Evolutionary conservation across 208 protist species (phyloP).

Genomic region (Leptomonas pyrrhocoris): DNA sequence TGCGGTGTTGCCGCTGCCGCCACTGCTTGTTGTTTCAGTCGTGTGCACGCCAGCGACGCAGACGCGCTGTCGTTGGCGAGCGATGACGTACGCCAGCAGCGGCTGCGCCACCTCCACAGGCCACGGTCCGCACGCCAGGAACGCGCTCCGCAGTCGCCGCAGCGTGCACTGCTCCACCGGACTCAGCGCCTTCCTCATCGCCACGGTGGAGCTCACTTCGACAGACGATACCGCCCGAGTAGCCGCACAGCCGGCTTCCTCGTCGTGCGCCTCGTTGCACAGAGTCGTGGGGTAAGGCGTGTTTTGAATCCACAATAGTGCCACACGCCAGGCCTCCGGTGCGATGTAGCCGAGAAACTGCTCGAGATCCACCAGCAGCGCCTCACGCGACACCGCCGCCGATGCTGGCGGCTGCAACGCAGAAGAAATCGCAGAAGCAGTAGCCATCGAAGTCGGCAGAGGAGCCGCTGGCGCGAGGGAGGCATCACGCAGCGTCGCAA

Average conservation of each 20-base stretch:
- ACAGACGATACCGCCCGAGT: too few species aligned
- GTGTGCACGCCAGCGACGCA: too few species aligned
- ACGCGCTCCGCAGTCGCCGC: conserved; percentile 16
- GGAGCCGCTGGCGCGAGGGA: not conserved
- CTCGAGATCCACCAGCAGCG: conserved; percentile 8
- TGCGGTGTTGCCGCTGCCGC: not conserved
- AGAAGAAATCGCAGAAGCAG: not conserved
- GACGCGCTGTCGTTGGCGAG: not conserved
- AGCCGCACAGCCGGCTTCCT: too few species aligned
- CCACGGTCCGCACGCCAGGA: conserved; percentile 33
- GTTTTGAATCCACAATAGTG: conserved; percentile 5
- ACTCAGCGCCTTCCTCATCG: not conserved
- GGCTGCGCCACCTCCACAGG: conserved; percentile 5
- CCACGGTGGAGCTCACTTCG: too few species aligned
- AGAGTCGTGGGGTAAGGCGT: conserved; percentile 18
- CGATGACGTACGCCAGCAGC: conserved; percentile 23
- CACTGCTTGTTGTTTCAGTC: too few species aligned
- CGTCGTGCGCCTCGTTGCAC: not conserved
- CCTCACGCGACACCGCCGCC: conserved; percentile 7
- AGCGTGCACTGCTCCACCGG: conserved; percentile 12
- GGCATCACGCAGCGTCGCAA: conserved; percentile 20
- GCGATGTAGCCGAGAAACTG: conserved; percentile 21
- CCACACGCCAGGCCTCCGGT: conserved; percentile 21
- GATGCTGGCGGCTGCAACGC: not conserved
- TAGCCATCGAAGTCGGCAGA: too few species aligned